Evolutionary conservation across 768 basidiomycete genomes (phyloP), one percentile per base, ranked within the genome.

Genomic region (Suillus subaureus): DNA sequence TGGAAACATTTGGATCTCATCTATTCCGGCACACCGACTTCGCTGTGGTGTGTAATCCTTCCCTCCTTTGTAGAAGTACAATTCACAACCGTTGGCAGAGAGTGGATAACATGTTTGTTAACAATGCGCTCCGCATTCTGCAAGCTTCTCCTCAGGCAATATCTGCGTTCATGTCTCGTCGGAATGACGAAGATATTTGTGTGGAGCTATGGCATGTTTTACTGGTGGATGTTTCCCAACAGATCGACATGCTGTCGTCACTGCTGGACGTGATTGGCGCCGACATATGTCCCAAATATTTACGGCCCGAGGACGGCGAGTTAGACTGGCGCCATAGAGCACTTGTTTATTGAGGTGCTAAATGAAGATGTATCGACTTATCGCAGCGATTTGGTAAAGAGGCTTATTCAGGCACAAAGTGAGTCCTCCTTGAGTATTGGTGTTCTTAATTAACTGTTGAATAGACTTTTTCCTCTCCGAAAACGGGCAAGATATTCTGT

Each of bases 1-100:
- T 91, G 49, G 78, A 82, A 12, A 77, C 80, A 6, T 90, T 91
- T 66, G 84, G 84, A 2, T 74, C 79, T 8, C 75, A 78, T 0
- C 70, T 91, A 16, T 89, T 89, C 64, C 66, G 75, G 2, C 80
- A 87, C 47, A 68, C 43, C 6, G 67, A 71, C 7, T 79, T 87
- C 54, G 71, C 83, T 6, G 68, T 79, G 72, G 89, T 89, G 69
- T 51, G 81, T 75, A 28, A n/a, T 64, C 33, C 37, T 31, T 39
- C 4, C 28, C 18, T n/a, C 21, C 63, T 62, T 35, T 57, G 18
- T 26, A 23, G 7, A 28, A n/a, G 43, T 21, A 26, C 55, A 21
- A 9, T 47, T 23, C 6, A 16, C 6, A 49, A 26, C n/a, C n/a
- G 15, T n/a, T 35, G 42, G 9, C 67, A 89, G 86, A 74, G 74